Percentiles rank a stretch among this genome's conserved stretches.
These are phyloP conservation scores for Escallonia rubra DNA, from an alignment of 129 eudicot species.

Conservation along the genomic window DNA sequence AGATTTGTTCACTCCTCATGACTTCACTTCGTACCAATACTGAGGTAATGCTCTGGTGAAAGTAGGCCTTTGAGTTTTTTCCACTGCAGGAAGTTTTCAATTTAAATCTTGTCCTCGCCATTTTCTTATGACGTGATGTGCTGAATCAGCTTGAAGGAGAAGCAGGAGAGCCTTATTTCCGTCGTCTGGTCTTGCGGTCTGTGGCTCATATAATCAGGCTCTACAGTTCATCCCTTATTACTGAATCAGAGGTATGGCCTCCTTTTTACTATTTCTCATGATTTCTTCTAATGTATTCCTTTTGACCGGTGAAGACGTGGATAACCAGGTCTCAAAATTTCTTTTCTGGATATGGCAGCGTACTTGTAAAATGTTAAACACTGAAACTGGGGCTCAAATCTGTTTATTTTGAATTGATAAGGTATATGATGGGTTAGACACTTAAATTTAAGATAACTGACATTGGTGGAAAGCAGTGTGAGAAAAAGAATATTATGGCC, in stretches of 20 bases:
- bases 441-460: too few relatives aligned
- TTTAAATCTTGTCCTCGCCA: background rate
- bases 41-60: slow-evolving; percentile 48
- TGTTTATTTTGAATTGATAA: background rate
- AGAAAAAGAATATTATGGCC: too few relatives aligned
- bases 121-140: background rate
- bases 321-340: too few relatives aligned
- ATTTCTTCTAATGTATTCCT: too few relatives aligned
- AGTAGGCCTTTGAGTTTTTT: background rate
- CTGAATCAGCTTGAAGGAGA: slow-evolving; percentile 79
- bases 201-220: slow-evolving; percentile 96
- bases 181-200: slow-evolving; percentile 93
- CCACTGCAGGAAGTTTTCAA: too few relatives aligned
- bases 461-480: too few relatives aligned
- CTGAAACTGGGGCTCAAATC: background rate
- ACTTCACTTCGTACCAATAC: slow-evolving; percentile 95
- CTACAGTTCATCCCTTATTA: slow-evolving; percentile 89
- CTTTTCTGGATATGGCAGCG: background rate
- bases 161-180: slow-evolving; percentile 93
- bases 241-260: slow-evolving; percentile 84
- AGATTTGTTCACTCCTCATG: slow-evolving; percentile 97
- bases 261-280: background rate
- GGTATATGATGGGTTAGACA: background rate
- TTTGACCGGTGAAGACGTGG: too few relatives aligned
- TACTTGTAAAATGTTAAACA: background rate